Evolutionary conservation across 768 basidiomycete species (phyloP), one percentile per base, ranked within the genome.

Genomic region (Dacryopinax spathularia): DNA sequence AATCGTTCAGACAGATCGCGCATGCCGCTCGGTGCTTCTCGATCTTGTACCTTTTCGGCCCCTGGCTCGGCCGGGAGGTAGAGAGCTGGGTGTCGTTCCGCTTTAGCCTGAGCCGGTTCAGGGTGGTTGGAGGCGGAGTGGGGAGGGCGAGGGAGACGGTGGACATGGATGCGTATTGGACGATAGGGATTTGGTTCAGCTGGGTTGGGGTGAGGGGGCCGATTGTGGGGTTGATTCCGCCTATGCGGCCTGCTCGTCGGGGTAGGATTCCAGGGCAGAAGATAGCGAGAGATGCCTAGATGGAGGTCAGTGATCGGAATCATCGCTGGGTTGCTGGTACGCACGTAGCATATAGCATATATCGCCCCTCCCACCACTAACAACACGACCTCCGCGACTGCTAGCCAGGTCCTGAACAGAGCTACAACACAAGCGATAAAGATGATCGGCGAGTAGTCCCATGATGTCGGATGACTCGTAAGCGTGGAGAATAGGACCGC

Each of bases 321-420:
- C 20, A 6, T 56, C 9, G n/a, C n/a, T n/a, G 18, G 20, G 48
- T 29, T 9, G 10, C 25, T 10, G 31, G 9, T 15, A 56, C 48
- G 48, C 48, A 56, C 48, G 18, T 56, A 56, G 29, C 48, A 56
- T 56, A 56, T 56, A 29, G 48, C 48, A 56, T 56, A 56, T 22
- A 56, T 56, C 25, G 48, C 48, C 31, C 48, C 48, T 13, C 48
- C 48, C 25, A 56, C 48, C 9, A 56, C 48, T 10, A 56, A 29
- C 18, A 56, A 29, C 25, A 56, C 48, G 6, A 56, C 48, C 48
- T 56, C 48, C 48, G 48, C 48, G 18, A 56, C 48, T 9, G 48
- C 48, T 18, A 56, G 48, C 48, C 48, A 56, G 5, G 48, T 56
- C 29, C 48, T 56, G 48, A 56, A 56, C 7, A 56, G 25, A 56